Evolutionary conservation across 2,329 filamentous ascomycete genomes (phyloP).

Genomic region (Acephala macrosclerotiorum): DNA sequence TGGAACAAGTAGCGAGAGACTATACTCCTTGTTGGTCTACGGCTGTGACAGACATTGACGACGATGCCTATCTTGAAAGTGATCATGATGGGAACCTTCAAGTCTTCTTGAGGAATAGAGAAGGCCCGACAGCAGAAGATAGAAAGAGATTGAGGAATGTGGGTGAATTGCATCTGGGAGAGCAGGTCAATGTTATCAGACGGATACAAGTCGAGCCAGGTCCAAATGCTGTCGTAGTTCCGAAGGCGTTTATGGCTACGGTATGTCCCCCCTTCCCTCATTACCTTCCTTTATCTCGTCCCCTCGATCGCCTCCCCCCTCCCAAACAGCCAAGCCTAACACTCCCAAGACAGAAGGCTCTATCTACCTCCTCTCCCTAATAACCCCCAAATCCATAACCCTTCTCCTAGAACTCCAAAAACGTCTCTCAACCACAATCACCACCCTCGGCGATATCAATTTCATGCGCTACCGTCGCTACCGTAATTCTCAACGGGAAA

Average conservation of each 20-base stretch:
- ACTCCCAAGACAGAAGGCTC: slow-evolving; percentile 80
- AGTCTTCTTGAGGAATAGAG: slow-evolving; percentile 76
- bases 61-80: slow-evolving; percentile 79
- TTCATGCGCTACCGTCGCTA: slow-evolving; percentile 87
- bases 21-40: slow-evolving; percentile 85
- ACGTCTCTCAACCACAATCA: slow-evolving; percentile 70
- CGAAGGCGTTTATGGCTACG: slow-evolving; percentile 87
- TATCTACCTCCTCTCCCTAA: slow-evolving; percentile 87
- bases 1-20: slow-evolving; percentile 81
- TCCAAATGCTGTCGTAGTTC: slow-evolving; percentile 73
- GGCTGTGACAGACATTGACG: slow-evolving; percentile 74
- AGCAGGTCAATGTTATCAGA: slow-evolving; percentile 91
- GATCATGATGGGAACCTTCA: slow-evolving; percentile 90
- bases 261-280: slow-evolving; percentile 62
- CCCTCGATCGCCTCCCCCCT: not conserved
- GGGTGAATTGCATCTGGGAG: slow-evolving; percentile 85
- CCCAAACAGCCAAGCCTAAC: slow-evolving; percentile 30
- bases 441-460: slow-evolving; percentile 74
- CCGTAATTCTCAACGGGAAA: slow-evolving; percentile 72
- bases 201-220: slow-evolving; percentile 72
- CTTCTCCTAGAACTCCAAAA: slow-evolving; percentile 83
- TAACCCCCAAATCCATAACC: slow-evolving; percentile 76
- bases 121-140: slow-evolving; percentile 79
- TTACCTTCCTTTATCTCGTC: not conserved
- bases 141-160: slow-evolving; percentile 73